Evolutionary conservation across 2,329 filamentous ascomycete species (phyloP), one percentile per base, ranked within the genome.

Genomic region (Pseudocercospora fuligena): DNA sequence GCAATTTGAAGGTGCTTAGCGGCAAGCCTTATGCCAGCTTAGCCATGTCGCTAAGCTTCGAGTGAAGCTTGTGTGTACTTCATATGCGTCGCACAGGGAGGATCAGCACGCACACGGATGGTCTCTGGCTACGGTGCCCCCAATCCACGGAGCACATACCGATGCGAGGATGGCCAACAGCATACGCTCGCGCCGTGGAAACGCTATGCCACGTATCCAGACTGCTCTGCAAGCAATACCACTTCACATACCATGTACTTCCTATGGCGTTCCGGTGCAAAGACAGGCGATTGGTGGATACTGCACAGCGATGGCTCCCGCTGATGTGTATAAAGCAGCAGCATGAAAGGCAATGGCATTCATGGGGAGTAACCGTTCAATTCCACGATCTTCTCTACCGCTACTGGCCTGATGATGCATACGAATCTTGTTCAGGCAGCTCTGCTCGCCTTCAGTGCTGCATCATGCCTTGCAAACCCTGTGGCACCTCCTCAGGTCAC

Each of bases 401-500:
- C 7, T 9, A 3, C 47, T 21, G 23, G 47, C 9, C 2, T 14
- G 2, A 51, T 3, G 47, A 51, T 25, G 21, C 11, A 5, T 51
- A 5, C 2, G 1, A 51, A 5, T 51, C 47, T 51, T 27, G 5
- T 51, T 5, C 47, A 51, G 23, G 47, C 47, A 27, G 23, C 9
- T 51, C 33, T 60, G n/a, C 57, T 60, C 33, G 57, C 57, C n/a
- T 43, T 46, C 8, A 23, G 29, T 27, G 27, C 25, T 19, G 19
- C 51, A 11, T 25, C 49, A n/a, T 5, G 3, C 3, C 7, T 60
- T 27, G 63, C 63, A 25, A 65, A 7, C 31, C 63, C 56, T 4
- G 29, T 65, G 25, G 56, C 40, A 11, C 21, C 16, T 8, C 63
- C 59, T 29, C 36, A 63, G 31, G 51, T 65, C 51, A 66, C 66